These are phyloP conservation scores for Mucor mucedo DNA, from an alignment of 371 early-diverging fungal species.

Conservation along the genomic window DNA sequence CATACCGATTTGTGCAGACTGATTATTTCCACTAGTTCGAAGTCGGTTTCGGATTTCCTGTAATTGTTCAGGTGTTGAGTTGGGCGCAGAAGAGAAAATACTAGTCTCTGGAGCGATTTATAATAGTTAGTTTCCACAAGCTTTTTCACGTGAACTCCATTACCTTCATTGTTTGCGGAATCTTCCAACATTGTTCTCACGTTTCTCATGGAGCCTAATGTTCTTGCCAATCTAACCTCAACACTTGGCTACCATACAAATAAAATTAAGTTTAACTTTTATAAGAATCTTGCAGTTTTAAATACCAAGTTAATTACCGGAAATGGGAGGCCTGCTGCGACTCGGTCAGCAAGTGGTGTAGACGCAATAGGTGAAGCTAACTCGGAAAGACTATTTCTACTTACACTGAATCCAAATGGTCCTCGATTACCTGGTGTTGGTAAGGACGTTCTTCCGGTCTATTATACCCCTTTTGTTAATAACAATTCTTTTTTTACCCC, in stretches of 20 bases:
- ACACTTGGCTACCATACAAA: slow-evolving; percentile 38
- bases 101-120: background rate
- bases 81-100: slow-evolving; percentile 10
- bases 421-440: background rate
- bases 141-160: no score
- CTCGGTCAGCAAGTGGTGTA: slow-evolving; percentile 15
- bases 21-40: slow-evolving; percentile 37
- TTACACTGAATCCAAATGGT: slow-evolving; percentile 24
- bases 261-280: background rate
- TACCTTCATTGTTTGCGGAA: slow-evolving; percentile 12
- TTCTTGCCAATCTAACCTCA: slow-evolving; percentile 51
- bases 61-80: slow-evolving; percentile 24
- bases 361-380: slow-evolving; percentile 16
- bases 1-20: slow-evolving; percentile 48
- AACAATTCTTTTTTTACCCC: no score
- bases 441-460: background rate
- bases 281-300: background rate
- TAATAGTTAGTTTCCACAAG: background rate
- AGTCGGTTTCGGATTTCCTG: slow-evolving; percentile 47
- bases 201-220: slow-evolving; percentile 50
- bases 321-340: slow-evolving; percentile 34
- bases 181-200: slow-evolving; percentile 47
- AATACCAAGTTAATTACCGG: slow-evolving; percentile 31
- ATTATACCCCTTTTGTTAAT: background rate
- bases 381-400: slow-evolving; percentile 16